Percentiles rank a stretch among this genome's conserved stretches.
These are phyloP conservation scores for Sclerotinia trifoliorum DNA, from an alignment of 2,329 filamentous ascomycete species.

Conservation along the genomic window DNA sequence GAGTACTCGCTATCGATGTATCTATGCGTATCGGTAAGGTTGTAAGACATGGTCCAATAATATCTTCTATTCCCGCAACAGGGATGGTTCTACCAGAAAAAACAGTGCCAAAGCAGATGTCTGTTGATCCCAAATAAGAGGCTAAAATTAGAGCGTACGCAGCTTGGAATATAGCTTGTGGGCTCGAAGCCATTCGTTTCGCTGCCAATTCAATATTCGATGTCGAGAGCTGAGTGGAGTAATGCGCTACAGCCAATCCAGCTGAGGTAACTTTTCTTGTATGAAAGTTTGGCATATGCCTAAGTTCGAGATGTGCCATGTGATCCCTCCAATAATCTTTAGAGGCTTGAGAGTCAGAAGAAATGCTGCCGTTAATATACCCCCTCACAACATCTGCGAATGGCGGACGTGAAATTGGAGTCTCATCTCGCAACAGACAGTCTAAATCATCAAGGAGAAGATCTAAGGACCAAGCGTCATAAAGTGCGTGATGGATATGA, in stretches of 20 bases:
- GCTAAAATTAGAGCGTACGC: conserved; percentile 65
- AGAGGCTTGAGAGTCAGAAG: conserved; percentile 44
- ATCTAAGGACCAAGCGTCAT: conserved; percentile 92
- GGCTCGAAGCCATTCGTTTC: conserved; percentile 43
- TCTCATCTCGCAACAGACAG: conserved; percentile 39
- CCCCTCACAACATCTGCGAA: conserved; percentile 60
- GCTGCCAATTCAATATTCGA: conserved; percentile 33
- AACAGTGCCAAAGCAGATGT: conserved; percentile 75
- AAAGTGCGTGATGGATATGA: conserved; percentile 76
- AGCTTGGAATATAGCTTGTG: conserved; percentile 75
- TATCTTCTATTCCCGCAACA: conserved; percentile 64
- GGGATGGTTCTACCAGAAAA: conserved; percentile 79
- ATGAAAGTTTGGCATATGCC: conserved; percentile 58
- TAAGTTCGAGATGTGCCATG: conserved; percentile 56
- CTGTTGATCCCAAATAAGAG: conserved; percentile 60
- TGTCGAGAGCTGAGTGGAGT: conserved; percentile 39
- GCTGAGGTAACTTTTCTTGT: conserved; percentile 38
- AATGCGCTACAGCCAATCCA: conserved; percentile 36
- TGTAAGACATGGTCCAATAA: conserved; percentile 77
- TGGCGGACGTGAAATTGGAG: conserved; percentile 47
- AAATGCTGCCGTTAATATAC: conserved; percentile 41
- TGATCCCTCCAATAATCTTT: conserved; percentile 69
- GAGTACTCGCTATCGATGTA: conserved; percentile 49
- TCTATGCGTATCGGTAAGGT: conserved; percentile 72
- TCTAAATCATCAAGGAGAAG: conserved; percentile 68